Percentiles rank a stretch among this genome's conserved stretches.
phyloP scores from a whole-genome alignment of 108 stramenopile genomes.

The Pseudonitzschia multiseries region DNA sequence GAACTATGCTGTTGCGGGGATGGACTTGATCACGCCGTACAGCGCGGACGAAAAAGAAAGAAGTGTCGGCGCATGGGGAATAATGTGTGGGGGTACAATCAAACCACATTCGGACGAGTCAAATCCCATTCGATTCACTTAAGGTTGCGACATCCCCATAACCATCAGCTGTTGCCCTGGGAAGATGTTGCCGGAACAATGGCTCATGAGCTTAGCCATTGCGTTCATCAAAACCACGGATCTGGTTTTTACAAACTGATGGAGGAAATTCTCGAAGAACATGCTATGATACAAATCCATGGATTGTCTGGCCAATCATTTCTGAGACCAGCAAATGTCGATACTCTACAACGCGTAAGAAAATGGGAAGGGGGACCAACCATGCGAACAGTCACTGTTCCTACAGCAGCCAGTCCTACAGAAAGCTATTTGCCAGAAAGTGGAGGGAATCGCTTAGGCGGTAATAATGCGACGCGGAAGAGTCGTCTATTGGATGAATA shows the following conservation, averaged over 20 bases:
- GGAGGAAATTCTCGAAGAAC: conserved; percentile 81
- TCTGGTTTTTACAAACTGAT: conserved; percentile 72
- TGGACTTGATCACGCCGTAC: conserved; percentile 35
- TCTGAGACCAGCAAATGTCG: not conserved
- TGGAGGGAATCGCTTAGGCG: conserved; percentile 39
- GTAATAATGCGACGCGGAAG: conserved; percentile 12
- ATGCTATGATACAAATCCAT: conserved; percentile 41
- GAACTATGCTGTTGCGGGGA: conserved; percentile 88
- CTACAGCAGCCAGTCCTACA: not conserved
- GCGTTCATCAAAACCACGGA: conserved; percentile 56
- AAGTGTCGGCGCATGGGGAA: conserved; percentile 39
- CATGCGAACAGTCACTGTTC: not conserved
- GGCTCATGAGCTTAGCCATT: conserved; percentile 83
- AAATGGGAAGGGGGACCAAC: conserved; percentile 9
- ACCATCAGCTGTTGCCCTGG: conserved; percentile 46
- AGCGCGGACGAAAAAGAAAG: conserved; percentile 3
- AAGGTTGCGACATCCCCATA: conserved; percentile 59
- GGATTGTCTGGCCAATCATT: not conserved
- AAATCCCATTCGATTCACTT: conserved; percentile 68
- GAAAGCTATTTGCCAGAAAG: not conserved
- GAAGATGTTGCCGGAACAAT: conserved; percentile 79
- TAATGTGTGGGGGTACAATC: conserved; percentile 83
- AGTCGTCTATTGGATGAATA: conserved; percentile 32
- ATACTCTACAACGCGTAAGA: not conserved
- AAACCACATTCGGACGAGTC: conserved; percentile 28